These are phyloP conservation scores for Boletus smithii DNA, from an alignment of 1,284 basidiomycete genomes.

Conservation along the genomic window DNA sequence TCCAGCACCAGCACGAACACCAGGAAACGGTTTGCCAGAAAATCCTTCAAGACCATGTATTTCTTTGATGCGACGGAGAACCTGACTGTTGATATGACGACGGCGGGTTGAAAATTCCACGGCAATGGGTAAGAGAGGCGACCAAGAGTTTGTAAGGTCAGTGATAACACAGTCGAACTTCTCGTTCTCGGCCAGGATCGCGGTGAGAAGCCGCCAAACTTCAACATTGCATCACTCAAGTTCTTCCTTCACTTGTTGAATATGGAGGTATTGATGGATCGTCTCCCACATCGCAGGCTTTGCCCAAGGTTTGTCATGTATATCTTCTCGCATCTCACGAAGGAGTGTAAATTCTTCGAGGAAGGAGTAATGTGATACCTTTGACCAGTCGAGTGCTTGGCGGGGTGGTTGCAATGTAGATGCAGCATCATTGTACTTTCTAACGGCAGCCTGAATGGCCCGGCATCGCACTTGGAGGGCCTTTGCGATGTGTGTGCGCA, in stretches of 20 bases:
- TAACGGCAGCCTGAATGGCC: not conserved
- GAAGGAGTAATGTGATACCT: not conserved
- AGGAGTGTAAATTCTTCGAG: not conserved
- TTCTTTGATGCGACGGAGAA: not conserved
- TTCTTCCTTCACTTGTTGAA: not conserved
- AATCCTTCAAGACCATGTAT: conserved; percentile 9
- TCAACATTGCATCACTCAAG: not conserved
- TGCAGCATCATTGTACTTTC: not conserved
- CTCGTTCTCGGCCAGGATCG: not conserved
- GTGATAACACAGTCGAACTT: not conserved
- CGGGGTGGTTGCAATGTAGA: not conserved
- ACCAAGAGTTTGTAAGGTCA: not conserved
- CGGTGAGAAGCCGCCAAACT: not conserved
- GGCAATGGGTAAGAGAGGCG: not conserved
- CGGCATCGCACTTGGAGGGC: not conserved
- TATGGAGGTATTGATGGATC: not conserved
- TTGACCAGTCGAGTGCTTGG: not conserved
- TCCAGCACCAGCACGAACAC: no score
- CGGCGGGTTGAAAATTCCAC: not conserved
- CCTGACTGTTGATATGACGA: not conserved
- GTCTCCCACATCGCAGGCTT: not conserved
- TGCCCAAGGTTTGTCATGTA: not conserved
- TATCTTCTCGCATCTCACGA: not conserved
- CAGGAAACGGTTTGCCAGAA: no score
- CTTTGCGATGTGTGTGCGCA: not conserved